phyloP scores from a whole-genome alignment of 2,329 filamentous ascomycete species.

The Whalleya microplaca region DNA sequence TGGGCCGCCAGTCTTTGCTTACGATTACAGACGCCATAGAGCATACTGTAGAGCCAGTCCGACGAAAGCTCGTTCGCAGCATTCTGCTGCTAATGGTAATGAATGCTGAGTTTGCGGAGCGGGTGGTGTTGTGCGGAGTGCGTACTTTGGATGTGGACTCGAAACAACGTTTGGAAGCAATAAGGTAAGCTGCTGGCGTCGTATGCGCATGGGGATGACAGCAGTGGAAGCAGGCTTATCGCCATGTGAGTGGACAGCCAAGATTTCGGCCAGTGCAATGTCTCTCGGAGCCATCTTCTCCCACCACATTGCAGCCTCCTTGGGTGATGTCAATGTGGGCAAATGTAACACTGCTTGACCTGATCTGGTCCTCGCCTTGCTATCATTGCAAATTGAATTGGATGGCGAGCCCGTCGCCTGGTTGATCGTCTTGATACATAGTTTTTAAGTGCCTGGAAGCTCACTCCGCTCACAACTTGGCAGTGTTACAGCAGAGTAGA shows the following conservation, averaged over 20 bases:
- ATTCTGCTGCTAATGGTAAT: not conserved
- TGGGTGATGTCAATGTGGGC: conserved; percentile 10
- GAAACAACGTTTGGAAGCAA: conserved; percentile 7
- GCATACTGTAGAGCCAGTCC: not conserved
- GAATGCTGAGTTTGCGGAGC: not conserved
- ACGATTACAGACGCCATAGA: not conserved
- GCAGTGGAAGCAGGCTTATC: conserved; percentile 1
- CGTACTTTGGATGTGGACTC: not conserved
- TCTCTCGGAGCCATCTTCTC: conserved; percentile 2
- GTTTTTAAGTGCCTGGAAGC: conserved; percentile 1
- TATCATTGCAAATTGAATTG: conserved; percentile 3
- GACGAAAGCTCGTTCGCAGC: not conserved
- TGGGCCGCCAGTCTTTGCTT: not conserved
- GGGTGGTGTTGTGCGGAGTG: not conserved
- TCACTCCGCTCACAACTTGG: conserved; percentile 6
- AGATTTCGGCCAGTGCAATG: conserved; percentile 2
- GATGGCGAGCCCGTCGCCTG: conserved; percentile 4
- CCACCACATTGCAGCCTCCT: not conserved
- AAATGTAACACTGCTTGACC: conserved; percentile 9
- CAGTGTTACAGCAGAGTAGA: conserved; percentile 3
- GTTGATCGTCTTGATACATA: conserved; percentile 1
- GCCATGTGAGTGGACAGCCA: conserved; percentile 3
- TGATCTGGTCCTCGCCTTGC: conserved; percentile 4
- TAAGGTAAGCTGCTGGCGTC: conserved; percentile 17
- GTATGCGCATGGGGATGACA: conserved; percentile 4